phyloP scores from a whole-genome alignment of 2,329 filamentous ascomycete species.

The Colletotrichum musicola region DNA sequence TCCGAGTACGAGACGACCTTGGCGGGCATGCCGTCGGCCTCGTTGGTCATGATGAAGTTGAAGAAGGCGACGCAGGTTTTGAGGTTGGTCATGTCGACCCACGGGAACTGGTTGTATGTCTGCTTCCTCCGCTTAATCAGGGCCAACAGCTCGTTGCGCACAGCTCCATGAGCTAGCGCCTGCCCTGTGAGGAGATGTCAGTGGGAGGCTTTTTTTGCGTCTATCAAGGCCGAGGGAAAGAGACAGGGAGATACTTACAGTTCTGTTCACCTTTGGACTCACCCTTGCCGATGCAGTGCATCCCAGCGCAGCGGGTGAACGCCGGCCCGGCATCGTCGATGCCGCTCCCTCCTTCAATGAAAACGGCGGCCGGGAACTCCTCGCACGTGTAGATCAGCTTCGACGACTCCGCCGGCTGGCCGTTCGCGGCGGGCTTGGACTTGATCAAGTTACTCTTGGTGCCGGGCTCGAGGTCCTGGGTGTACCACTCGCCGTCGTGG shows the following conservation, averaged over 20 bases:
- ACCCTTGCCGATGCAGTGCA: neutral
- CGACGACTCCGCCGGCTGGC: neutral
- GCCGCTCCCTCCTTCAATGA: neutral
- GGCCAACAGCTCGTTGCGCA: neutral
- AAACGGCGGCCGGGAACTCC: neutral
- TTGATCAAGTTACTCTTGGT: slow-evolving; percentile 36
- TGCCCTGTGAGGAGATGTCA: neutral
- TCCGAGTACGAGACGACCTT: slow-evolving; percentile 1
- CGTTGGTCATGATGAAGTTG: neutral
- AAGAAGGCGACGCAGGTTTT: slow-evolving; percentile 3
- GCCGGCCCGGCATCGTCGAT: neutral
- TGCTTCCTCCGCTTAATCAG: neutral
- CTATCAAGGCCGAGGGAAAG: neutral
- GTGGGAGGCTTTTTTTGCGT: no score
- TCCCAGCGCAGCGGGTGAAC: neutral
- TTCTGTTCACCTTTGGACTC: neutral
- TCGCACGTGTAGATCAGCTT: neutral
- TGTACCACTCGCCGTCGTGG: neutral
- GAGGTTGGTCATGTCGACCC: slow-evolving; percentile 4
- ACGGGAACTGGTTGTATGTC: slow-evolving; percentile 8
- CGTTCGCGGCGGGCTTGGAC: slow-evolving; percentile 37
- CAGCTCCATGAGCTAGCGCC: neutral
- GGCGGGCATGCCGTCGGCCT: slow-evolving; percentile 3
- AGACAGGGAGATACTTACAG: neutral
- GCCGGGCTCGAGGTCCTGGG: slow-evolving; percentile 22